A percentile compares a stretch with the other conserved stretches of the same genome.
These are phyloP conservation scores for Populus hybrid DNA, from an alignment of 441 rosid species.

Conservation along the genomic window DNA sequence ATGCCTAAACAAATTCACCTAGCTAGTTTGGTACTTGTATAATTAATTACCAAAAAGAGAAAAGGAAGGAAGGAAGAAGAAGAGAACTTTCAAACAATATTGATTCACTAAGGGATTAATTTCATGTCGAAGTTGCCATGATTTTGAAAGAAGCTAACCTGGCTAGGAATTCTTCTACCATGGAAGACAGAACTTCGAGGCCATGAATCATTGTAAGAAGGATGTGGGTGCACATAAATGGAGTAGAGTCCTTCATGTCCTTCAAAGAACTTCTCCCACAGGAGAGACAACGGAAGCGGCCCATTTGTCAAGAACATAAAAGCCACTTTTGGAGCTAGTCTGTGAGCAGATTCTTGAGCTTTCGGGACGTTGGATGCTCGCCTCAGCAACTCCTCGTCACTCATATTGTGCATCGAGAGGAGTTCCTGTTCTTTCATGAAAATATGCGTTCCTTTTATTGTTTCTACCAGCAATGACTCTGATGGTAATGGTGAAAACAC, in stretches of 20 bases:
- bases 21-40: no score
- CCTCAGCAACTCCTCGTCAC: constrained; percentile 61
- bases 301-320: constrained; percentile 52
- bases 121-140: background rate
- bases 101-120: no score
- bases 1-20: no score
- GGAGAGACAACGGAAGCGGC: constrained; percentile 24
- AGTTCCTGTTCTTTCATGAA: background rate
- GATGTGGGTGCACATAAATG: constrained; percentile 34
- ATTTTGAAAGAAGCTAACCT: constrained; percentile 24
- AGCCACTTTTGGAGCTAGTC: constrained; percentile 59
- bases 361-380: constrained; percentile 65
- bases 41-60: no score
- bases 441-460: background rate
- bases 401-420: constrained; percentile 39
- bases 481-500: background rate
- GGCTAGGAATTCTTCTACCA: constrained; percentile 36
- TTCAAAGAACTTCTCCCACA: constrained; percentile 39
- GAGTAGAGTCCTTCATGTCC: constrained; percentile 32
- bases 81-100: no score
- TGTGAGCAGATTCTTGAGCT: constrained; percentile 32
- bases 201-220: constrained; percentile 23
- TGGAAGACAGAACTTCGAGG: constrained; percentile 32
- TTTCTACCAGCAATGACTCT: background rate
- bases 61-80: no score